Evolutionary conservation across 1,139 yeast genomes (phyloP).

Genomic region (Lizanozyma gosingica): DNA sequence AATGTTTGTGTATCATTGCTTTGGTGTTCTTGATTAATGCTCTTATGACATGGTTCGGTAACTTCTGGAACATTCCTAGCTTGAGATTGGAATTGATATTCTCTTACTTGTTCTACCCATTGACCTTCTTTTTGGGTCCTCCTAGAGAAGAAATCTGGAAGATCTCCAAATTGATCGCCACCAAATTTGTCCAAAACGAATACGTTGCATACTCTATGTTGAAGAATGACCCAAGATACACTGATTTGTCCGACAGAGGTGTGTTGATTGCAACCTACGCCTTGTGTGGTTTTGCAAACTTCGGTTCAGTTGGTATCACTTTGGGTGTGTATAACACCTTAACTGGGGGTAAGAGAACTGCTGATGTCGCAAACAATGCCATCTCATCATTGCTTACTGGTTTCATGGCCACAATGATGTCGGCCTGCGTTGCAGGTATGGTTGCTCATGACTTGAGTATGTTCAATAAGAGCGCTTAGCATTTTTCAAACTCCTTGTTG

Average conservation of each 20-base stretch:
- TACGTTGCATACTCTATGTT: conserved; percentile 48
- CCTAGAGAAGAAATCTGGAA: conserved; percentile 47
- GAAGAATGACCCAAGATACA: conserved; percentile 36
- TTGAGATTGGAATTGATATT: conserved; percentile 50
- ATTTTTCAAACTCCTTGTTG: too few relatives aligned
- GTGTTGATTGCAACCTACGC: conserved; percentile 56
- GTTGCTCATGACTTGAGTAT: conserved; percentile 43
- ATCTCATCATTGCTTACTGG: conserved; percentile 48
- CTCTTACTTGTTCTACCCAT: conserved; percentile 53
- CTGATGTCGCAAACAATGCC: conserved; percentile 41
- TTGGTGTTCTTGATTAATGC: conserved; percentile 53
- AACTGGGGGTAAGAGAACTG: conserved; percentile 43
- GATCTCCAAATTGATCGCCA: conserved; percentile 46
- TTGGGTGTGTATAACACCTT: conserved; percentile 54
- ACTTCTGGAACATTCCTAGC: conserved; percentile 48
- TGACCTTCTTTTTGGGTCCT: conserved; percentile 53
- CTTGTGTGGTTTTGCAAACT: conserved; percentile 57
- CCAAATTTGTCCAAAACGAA: conserved; percentile 57
- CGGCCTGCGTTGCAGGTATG: conserved; percentile 65
- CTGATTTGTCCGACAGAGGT: conserved; percentile 42
- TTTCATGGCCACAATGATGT: conserved; percentile 44
- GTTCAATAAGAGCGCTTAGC: conserved; percentile 8
- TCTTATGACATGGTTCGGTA: conserved; percentile 54
- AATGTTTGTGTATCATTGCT: conserved; percentile 56
- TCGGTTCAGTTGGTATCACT: conserved; percentile 58